Conservation (phyloP, 2,329 filamentous ascomycete species). For the Zasmidium angulare region DNA sequence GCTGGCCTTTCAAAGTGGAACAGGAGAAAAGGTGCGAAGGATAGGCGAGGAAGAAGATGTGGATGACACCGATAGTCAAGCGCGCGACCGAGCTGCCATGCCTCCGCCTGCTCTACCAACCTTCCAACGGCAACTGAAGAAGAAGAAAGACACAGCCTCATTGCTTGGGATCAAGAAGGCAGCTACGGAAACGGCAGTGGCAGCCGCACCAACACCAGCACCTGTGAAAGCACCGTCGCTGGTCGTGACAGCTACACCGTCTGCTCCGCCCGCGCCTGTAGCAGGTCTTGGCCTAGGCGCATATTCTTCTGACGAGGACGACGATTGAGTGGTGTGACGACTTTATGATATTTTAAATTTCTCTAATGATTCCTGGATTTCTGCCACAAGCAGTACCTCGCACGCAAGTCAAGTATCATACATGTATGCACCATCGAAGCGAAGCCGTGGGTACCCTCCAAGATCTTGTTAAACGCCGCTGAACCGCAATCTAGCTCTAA, state of each 20-base stretch:
- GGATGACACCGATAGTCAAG: constrained; percentile 36
- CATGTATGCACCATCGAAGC: too few species aligned
- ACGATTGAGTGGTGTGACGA: background rate
- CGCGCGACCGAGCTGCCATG: constrained; percentile 36
- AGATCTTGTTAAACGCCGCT: background rate
- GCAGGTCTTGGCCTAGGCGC: constrained; percentile 8
- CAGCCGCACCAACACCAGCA: background rate
- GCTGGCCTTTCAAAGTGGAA: constrained; percentile 69
- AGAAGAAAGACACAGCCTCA: constrained; percentile 79
- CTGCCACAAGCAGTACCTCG: too few species aligned
- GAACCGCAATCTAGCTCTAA: background rate
- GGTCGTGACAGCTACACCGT: background rate
- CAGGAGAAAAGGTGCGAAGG: constrained; percentile 54
- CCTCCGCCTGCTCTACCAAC: constrained; percentile 59
- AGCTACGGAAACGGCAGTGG: constrained; percentile 42
- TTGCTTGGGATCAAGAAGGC: constrained; percentile 88
- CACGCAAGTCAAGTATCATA: too few species aligned
- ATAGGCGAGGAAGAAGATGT: constrained; percentile 48
- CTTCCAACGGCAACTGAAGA: constrained; percentile 76
- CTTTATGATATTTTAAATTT: background rate
- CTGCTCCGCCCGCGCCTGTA: background rate
- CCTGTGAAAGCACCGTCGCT: background rate
- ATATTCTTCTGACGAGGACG: constrained; percentile 9
- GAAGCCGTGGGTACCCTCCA: too few species aligned
- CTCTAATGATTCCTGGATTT: too few species aligned